Evolutionary conservation across 2,329 filamentous ascomycete species (phyloP).

Genomic region (Bipolaris gigantea): DNA sequence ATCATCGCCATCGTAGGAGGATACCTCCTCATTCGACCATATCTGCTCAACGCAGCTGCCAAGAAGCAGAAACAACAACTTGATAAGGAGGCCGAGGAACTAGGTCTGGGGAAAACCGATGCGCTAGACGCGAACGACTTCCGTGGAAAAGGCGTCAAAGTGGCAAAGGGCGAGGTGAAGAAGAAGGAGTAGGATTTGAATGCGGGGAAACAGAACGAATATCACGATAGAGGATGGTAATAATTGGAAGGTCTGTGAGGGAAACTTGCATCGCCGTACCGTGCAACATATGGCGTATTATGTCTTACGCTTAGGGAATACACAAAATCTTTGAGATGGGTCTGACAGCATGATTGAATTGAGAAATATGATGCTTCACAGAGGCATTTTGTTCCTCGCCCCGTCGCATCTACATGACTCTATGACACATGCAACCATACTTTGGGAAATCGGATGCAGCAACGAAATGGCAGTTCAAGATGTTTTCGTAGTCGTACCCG

Average conservation of each 20-base stretch:
- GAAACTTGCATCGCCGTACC: neutral
- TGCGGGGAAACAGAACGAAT: neutral
- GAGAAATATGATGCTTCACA: neutral
- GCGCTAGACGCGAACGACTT: conserved; percentile 39
- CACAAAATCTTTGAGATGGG: neutral
- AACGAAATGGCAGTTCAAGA: neutral
- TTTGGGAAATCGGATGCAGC: neutral
- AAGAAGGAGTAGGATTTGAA: conserved; percentile 35
- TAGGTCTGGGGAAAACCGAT: conserved; percentile 36
- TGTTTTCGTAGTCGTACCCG: neutral
- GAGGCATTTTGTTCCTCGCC: neutral
- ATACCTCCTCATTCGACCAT: conserved; percentile 71
- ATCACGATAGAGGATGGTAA: neutral
- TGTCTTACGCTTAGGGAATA: conserved; percentile 1
- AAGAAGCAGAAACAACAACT: conserved; percentile 66
- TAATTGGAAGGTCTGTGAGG: neutral
- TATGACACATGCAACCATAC: neutral
- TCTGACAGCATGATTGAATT: conserved; percentile 21
- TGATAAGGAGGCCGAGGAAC: conserved; percentile 54
- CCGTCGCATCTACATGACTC: neutral
- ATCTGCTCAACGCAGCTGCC: conserved; percentile 68
- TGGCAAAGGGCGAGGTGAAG: conserved; percentile 50
- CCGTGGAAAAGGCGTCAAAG: conserved; percentile 28
- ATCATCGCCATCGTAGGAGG: conserved; percentile 71
- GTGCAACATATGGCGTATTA: conserved; percentile 4